Percentiles rank a stretch among this genome's conserved stretches.
These are phyloP conservation scores for Whalleya microplaca DNA, from an alignment of 2,329 filamentous ascomycete genomes.

Conservation along the genomic window DNA sequence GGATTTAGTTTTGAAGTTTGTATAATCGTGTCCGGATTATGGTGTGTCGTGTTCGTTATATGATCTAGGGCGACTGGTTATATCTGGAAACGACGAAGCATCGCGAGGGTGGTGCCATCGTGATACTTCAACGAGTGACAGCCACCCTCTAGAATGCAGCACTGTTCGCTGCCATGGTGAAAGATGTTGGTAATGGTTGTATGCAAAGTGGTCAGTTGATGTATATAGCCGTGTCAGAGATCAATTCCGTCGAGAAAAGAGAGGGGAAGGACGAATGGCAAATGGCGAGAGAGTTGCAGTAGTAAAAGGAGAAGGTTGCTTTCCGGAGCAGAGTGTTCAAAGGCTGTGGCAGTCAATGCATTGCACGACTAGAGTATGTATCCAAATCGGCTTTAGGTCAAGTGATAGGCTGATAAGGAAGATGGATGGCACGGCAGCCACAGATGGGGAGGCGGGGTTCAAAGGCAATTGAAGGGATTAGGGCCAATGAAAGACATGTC, in stretches of 20 bases:
- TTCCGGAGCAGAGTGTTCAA: neutral
- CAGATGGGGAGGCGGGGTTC: neutral
- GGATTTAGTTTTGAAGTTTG: neutral
- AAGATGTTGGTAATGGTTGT: constrained; percentile 32
- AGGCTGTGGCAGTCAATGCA: neutral
- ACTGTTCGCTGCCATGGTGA: constrained; percentile 49
- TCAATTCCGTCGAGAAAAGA: constrained; percentile 9
- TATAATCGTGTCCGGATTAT: constrained; percentile 8
- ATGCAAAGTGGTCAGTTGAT: constrained; percentile 10
- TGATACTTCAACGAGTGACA: constrained; percentile 47
- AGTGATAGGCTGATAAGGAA: no score
- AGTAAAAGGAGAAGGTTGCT: neutral
- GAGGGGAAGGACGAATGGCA: constrained; percentile 15
- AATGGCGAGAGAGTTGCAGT: constrained; percentile 7
- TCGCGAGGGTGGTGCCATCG: constrained; percentile 62
- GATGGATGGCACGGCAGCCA: no score
- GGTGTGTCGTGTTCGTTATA: neutral
- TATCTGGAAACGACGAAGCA: constrained; percentile 38
- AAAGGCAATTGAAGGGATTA: neutral
- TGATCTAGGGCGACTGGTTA: constrained; percentile 23
- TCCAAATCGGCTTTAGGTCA: neutral
- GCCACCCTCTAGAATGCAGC: constrained; percentile 61
- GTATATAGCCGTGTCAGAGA: neutral
- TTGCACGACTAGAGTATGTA: neutral
- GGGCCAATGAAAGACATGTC: neutral